Evolutionary conservation across 2,329 filamentous ascomycete species (phyloP).

Genomic region (Fusarium subglutinans): DNA sequence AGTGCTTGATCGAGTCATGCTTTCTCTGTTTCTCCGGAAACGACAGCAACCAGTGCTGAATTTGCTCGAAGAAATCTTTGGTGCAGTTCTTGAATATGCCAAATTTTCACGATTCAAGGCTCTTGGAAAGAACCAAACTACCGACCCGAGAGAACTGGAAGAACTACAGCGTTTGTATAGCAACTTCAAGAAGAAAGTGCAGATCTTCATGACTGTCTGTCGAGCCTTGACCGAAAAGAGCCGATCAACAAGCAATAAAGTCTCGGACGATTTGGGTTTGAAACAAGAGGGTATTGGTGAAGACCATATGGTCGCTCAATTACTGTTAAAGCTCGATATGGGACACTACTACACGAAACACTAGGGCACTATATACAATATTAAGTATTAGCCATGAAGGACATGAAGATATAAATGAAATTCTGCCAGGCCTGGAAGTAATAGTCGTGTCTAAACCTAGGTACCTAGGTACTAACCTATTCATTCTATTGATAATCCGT

Average conservation of each 20-base stretch:
- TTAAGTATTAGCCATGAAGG: not conserved
- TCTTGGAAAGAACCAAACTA: conserved; percentile 41
- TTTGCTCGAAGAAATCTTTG: conserved; percentile 81
- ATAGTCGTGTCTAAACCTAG: not conserved
- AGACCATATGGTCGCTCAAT: conserved; percentile 72
- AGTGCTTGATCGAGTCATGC: conserved; percentile 79
- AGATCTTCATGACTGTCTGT: conserved; percentile 79
- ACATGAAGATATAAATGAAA: not conserved
- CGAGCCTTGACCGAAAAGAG: conserved; percentile 73
- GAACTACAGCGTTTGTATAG: conserved; percentile 63
- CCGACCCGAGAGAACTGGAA: conserved; percentile 8
- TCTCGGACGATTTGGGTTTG: conserved; percentile 46
- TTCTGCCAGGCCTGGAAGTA: not conserved
- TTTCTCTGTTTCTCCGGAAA: conserved; percentile 76
- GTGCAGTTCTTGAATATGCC: conserved; percentile 76
- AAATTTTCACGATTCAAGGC: conserved; percentile 55
- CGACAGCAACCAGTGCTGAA: conserved; percentile 77
- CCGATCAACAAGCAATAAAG: conserved; percentile 46
- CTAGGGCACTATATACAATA: conserved; percentile 3
- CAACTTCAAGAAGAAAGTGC: conserved; percentile 75
- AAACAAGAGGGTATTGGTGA: conserved; percentile 50
- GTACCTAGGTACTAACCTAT: not conserved
- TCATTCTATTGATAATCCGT: not conserved
- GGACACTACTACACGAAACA: conserved; percentile 67
- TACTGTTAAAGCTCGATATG: conserved; percentile 77